Evolutionary conservation across 352 stramenopile genomes (phyloP).

Genomic region (Globisporangium sylvaticum): DNA sequence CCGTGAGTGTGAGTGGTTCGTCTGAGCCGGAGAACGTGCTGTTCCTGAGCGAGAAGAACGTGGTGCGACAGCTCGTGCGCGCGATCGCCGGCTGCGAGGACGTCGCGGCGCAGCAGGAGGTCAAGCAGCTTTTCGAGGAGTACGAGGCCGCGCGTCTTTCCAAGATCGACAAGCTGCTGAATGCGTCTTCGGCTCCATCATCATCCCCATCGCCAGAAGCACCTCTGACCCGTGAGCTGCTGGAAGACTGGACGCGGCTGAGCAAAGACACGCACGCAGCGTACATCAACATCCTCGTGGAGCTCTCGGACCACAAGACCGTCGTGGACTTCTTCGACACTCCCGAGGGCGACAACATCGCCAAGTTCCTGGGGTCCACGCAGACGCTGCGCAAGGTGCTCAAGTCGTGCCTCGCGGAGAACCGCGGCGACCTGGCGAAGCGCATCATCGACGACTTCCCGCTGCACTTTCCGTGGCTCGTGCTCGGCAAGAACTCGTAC

Average conservation of each 20-base stretch:
- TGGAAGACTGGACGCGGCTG: slow-evolving; percentile 14
- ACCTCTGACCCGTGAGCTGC: neutral
- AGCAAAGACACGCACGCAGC: slow-evolving; percentile 8
- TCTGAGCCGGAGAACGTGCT: neutral
- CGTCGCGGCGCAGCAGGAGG: neutral
- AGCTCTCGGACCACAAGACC: neutral
- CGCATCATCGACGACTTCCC: slow-evolving; percentile 6
- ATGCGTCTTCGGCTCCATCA: too few species aligned
- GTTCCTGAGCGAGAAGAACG: slow-evolving; percentile 16
- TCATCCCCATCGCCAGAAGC: too few species aligned
- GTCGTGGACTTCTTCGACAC: slow-evolving; percentile 9
- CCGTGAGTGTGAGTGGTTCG: neutral
- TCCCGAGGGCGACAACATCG: neutral
- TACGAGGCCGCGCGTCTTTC: slow-evolving; percentile 6
- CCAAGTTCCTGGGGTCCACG: slow-evolving; percentile 4
- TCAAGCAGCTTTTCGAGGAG: slow-evolving; percentile 8
- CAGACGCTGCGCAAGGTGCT: slow-evolving; percentile 14
- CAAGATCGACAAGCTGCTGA: neutral
- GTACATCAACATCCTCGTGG: slow-evolving; percentile 8
- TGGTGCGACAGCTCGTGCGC: slow-evolving; percentile 13
- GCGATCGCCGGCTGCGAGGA: neutral
- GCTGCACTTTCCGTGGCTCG: slow-evolving; percentile 10
- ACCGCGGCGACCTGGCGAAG: slow-evolving; percentile 8
- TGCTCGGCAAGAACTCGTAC: slow-evolving; percentile 13
- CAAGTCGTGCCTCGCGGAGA: slow-evolving; percentile 2